Evolutionary conservation across 148 eudicot species (phyloP), one percentile per base, ranked within the genome.

Genomic region (Amaranthus cruentus): DNA sequence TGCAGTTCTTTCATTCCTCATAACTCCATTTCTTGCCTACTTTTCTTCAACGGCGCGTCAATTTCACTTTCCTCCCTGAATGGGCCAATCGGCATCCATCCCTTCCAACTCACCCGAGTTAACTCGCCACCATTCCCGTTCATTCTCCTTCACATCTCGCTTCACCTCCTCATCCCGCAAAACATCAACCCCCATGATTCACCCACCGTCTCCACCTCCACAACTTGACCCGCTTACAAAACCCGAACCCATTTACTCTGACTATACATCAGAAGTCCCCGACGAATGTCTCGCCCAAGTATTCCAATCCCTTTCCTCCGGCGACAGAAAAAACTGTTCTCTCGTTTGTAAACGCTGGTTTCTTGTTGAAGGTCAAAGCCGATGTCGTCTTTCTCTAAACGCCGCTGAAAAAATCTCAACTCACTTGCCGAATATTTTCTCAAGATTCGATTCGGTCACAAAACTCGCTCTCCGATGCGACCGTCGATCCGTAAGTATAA

Each of bases 371-470:
- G 90, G 90, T 6, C 83, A 87, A 71, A 82, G 81, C 63, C 86
- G 90, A 1, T 83, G 81, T 53, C 86, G 88, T 2, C 83, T 87
- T 13, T 71, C 87, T 3, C 79, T 87, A 12, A 75, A 79, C 73
- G 87, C 87, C 46, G 68, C 47, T 4, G 47, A 76, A 2, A 82
- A 84, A 5, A 78, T 87, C 51, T 73, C 71, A 46, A 9, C 78
- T 0, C 42, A 38, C 6, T 1, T 87, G 0, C 76, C 86, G 0
- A 5, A 80, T 7, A 18, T 87, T 1, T 81, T 87, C 75, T 6
- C 81, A 7, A 83, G 90, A 5, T 85, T 85, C 66, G 86, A 85
- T 64, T 84, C 88, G 10, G 88, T 85, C 43, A 85, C 86, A 3
- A 83, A 85, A 48, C 86, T 85, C 79, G 79, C 83, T n/a, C 84